Evolutionary conservation across 2,329 filamentous ascomycete species (phyloP), one percentile per base, ranked within the genome.

Genomic region (Peltaster fructicola): DNA sequence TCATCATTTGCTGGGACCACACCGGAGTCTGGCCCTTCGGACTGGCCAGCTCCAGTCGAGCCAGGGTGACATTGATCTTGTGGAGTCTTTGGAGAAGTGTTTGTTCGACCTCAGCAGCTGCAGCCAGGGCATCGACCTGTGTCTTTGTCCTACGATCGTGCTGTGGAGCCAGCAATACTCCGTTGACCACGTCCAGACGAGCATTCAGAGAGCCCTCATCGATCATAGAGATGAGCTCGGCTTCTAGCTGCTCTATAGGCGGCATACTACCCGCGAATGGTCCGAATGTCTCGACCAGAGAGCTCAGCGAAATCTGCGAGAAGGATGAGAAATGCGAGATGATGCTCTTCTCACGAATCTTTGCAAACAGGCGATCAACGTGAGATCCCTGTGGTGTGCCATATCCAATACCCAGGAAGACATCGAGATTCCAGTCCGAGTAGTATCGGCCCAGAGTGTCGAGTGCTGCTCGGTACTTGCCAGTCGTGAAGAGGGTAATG

Each of bases 301-400:
- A 81, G 11, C 73, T 64, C 4, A 95, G 59, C 1, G 77, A 84
- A 32, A 93, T 81, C 36, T 73, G 74, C 20, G 76, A 90, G 50
- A 91, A 98, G 0, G 88, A 84, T 13, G 80, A 64, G 40, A 92
- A 76, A 53, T 93, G 95, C 44, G 92, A 80, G 13, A 84, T 68
- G 30, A 98, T 93, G 42, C 84, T 85, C 56, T 93, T 93, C 42
- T 66, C 77, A 30, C 88, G 71, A 38, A 98, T 82, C 23, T 61
- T 57, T 7, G 64, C 58, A 53, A 84, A 88, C 11, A 98, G 59
- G 2, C 57, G 53, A 17, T 63, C 45, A 10, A 93, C 59, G 36
- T 91, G 78, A 6, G 40, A 32, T 14, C 24, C 27, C 12, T 17
- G 15, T 2, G 11, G 6, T 7, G 15, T n/a, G 17, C 26, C 26